A percentile compares a stretch with the other conserved stretches of the same genome.
Conservation (phyloP, 2,329 filamentous ascomycete genomes). For the Pseudogymnoascus sp. region DNA sequence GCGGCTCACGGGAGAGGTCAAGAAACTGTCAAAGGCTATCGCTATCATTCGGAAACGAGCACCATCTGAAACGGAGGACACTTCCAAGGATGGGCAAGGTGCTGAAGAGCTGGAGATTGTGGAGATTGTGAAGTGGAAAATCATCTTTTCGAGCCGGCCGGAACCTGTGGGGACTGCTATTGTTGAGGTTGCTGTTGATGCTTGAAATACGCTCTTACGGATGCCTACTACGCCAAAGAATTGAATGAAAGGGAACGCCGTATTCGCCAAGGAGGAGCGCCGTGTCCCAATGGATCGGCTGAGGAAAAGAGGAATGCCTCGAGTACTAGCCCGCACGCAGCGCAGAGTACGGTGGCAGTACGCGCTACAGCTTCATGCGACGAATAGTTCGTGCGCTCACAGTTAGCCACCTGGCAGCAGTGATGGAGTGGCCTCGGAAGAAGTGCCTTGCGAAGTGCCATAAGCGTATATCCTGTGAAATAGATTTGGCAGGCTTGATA, state of each 20-base stretch:
- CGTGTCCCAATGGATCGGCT: not conserved
- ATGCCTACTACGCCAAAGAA: not conserved
- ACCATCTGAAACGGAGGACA: slow-evolving; percentile 5
- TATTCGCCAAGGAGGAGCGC: not conserved
- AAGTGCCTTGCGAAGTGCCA: not conserved
- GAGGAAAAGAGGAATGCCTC: not conserved
- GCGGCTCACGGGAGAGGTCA: slow-evolving; percentile 80
- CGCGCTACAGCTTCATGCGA: not conserved
- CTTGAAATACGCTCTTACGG: not conserved
- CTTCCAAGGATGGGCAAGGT: slow-evolving; percentile 20
- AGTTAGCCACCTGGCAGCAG: not conserved
- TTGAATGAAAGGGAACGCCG: no score
- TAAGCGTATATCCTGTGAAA: not conserved
- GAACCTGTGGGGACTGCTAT: slow-evolving; percentile 62
- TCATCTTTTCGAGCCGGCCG: slow-evolving; percentile 75
- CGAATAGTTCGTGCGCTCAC: not conserved
- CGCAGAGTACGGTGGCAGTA: not conserved
- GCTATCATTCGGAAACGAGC: slow-evolving; percentile 62
- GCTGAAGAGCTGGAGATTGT: slow-evolving; percentile 65
- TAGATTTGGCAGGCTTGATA: not conserved
- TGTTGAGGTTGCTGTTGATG: not conserved
- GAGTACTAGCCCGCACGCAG: no score
- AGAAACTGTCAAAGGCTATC: slow-evolving; percentile 70
- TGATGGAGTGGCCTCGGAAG: not conserved
- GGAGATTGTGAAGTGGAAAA: slow-evolving; percentile 79